These are phyloP conservation scores for Triangularia verruculosa DNA, from an alignment of 2,329 filamentous ascomycete species.

Conservation along the genomic window DNA sequence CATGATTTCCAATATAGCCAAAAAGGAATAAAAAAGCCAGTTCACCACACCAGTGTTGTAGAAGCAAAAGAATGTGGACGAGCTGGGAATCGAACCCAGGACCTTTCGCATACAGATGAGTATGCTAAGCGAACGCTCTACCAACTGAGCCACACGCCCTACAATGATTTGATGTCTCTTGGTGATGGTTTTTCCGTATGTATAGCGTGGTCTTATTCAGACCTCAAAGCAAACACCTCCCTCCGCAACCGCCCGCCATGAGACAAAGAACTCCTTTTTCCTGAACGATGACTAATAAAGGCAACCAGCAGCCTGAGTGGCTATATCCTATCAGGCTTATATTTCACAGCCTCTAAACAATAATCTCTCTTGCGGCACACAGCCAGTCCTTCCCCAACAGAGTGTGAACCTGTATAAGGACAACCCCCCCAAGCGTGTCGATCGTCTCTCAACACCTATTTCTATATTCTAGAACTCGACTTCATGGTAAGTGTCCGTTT, in stretches of 20 bases:
- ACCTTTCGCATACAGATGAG: slow-evolving; percentile 22
- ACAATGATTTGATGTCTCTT: slow-evolving; percentile 4
- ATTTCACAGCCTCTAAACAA: no score
- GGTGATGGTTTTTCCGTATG: background rate
- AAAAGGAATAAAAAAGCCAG: background rate
- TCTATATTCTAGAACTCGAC: no score
- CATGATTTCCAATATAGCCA: background rate
- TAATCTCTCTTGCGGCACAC: no score
- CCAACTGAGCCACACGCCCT: slow-evolving; percentile 27
- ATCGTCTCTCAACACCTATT: no score
- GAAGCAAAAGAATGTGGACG: slow-evolving; percentile 15
- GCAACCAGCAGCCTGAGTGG: no score
- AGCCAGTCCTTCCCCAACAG: no score
- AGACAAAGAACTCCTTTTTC: no score
- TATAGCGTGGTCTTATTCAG: background rate
- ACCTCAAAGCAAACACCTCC: background rate
- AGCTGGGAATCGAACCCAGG: slow-evolving; percentile 28
- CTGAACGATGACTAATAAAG: no score
- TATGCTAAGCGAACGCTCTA: slow-evolving; percentile 26
- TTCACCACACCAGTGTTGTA: background rate
- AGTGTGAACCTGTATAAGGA: no score
- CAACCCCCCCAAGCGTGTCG: no score
- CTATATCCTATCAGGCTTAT: no score
- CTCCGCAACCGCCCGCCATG: background rate
- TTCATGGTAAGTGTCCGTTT: no score